Evolutionary conservation across 2,329 filamentous ascomycete genomes (phyloP), one percentile per base, ranked within the genome.

Genomic region (Thermomyces lanuginosus): DNA sequence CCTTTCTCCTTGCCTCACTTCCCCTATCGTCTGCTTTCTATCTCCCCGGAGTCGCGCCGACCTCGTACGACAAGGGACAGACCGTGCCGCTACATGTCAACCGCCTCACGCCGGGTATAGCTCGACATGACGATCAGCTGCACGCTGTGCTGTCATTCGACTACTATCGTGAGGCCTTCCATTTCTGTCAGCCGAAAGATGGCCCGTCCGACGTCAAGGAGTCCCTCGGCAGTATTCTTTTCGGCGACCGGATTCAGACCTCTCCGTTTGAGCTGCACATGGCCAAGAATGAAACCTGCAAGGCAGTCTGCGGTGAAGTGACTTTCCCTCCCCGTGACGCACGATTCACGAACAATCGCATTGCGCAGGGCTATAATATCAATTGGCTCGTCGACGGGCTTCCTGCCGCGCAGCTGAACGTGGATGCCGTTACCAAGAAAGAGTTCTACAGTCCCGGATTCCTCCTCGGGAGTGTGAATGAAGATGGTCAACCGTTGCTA

Each of bases 331-430:
- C 69, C 16, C 61, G 65, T 10, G 70, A 74, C 27, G 70, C 80
- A 11, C 63, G 71, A 28, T 95, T 92, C 36, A 76, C 92, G 35
- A 92, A 89, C 48, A 63, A 65, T 41, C 71, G 75, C 43, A 92
- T 98, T 49, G 63, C 64, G 45, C 72, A 91, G 49, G 81, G 77
- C 17, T 93, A 92, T 55, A 86, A 84, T 43, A 58, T 95, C 43
- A 93, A 95, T 52, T 93, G 86, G 82, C 64, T 98, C 27, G 76
- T 98, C 20, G 89, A 98, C 52, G 86, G 89, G 2, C 61, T 98
- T 27, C 89, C 89, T 1, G 89, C 83, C 2, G 89, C 83, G 13
- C 82, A 93, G 52, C 61, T 77, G 44, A 76, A 83, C 34, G 60
- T 69, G 39, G 89, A 93, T 48, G 66, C 75, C 22, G 66, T 76